These are phyloP conservation scores for Powellomyces hirtus DNA, from an alignment of 192 early-diverging fungal genomes.

Conservation along the genomic window DNA sequence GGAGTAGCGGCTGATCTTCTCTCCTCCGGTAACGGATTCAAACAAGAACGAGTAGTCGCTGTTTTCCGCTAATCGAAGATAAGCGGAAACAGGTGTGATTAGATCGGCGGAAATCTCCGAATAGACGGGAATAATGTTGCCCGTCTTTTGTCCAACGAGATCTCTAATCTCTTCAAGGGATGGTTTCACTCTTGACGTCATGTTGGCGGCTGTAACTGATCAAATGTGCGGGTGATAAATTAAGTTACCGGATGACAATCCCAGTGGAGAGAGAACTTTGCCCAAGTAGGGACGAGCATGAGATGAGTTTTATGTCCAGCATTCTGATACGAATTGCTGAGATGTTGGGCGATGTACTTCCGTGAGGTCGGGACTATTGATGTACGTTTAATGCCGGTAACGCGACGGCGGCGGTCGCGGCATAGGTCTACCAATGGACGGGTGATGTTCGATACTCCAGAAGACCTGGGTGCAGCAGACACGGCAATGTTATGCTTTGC, in stretches of 20 bases:
- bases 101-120: slow-evolving; percentile 84
- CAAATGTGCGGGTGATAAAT: background rate
- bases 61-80: slow-evolving; percentile 73
- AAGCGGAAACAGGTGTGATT: slow-evolving; percentile 94
- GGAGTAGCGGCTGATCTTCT: slow-evolving; percentile 94
- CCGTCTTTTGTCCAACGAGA: slow-evolving; percentile 5
- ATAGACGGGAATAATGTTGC: slow-evolving; percentile 78
- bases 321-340: too few species aligned
- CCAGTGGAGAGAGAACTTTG: slow-evolving; percentile 32
- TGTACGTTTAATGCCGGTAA: too few species aligned
- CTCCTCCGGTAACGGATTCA: slow-evolving; percentile 90
- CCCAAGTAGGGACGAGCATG: slow-evolving; percentile 38
- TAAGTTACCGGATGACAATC: background rate
- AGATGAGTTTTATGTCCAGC: too few species aligned
- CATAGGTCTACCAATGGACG: too few species aligned
- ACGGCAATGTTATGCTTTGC: too few species aligned
- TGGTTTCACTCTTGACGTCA: slow-evolving; percentile 18
- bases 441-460: too few species aligned
- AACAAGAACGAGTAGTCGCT: slow-evolving; percentile 88
- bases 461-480: too few species aligned
- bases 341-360: too few species aligned
- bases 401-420: too few species aligned
- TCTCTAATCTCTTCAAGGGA: slow-evolving; percentile 24
- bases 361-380: too few species aligned
- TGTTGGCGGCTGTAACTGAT: background rate